Base-by-base conservation (phyloP, 1,284 basidiomycete genomes). In the Rhodotorula sp. region DNA sequence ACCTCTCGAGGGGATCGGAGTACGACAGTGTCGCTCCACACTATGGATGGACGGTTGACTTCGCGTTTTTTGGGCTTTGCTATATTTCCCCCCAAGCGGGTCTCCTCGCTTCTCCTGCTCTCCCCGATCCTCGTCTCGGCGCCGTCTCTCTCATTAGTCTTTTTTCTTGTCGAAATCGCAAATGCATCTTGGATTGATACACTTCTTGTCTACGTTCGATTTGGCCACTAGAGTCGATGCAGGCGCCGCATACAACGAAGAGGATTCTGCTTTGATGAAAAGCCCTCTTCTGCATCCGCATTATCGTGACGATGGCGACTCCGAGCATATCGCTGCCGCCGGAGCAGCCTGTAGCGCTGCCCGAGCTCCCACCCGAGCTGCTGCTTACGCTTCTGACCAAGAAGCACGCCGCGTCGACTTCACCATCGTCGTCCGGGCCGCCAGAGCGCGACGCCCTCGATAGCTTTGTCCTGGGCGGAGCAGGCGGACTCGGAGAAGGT, bases 371-470 rank as follows among this genome's bases (percentile, higher is more conserved):
- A 0, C 64, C 64, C 6, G 73, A 76, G 63, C 69, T 76, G 10
- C 62, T 76, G 31, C 60, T 76, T 58, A 54, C 72, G n/a, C 67
- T 71, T 26, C 48, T 67, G 48, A 46, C 67, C 14, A 58, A 58
- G 39, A 10, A 18, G 16, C 23, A 47, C 31, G n/a, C 65, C 64
- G n/a, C 61, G 14, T 26, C 54, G 29, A 20, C 56, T 10, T 16
- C 52, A 26, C 29, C 54, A 12, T 26, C 26, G 54, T 5, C 58
- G 23, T 46, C 29, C 26, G 15, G 12, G 26, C 26, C 54, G 5
- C 21, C 26, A 39, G 61, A 74, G 10, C 64, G 75, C 26, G 75
- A 76, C 62, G 71, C 70, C 12, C 73, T 76, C 67, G 75, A 76
- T 69, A n/a, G 59, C 26, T 76, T 76, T 31, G 75, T 75, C 15